phyloP scores from a whole-genome alignment of 257 asterid species.

The Primulina huaijiensis region DNA sequence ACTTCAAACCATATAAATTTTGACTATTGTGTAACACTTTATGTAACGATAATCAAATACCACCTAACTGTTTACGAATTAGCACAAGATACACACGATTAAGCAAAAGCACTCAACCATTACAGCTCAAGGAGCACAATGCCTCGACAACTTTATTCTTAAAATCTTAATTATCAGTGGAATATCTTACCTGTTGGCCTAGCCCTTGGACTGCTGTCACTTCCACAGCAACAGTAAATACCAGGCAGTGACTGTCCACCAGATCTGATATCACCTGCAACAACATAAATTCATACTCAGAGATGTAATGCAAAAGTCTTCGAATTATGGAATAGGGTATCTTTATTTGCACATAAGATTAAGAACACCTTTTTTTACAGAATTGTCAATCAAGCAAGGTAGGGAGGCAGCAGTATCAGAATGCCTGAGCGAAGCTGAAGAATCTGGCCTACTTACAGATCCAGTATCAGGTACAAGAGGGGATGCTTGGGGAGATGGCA shows the following conservation, averaged over 20 bases:
- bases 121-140: conserved; percentile 4
- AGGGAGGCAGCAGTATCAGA: conserved; percentile 43
- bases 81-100: no score
- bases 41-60: no score
- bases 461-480: conserved; percentile 53
- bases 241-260: conserved; percentile 45
- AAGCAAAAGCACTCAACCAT: no score
- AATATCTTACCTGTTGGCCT: conserved; percentile 45
- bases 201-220: conserved; percentile 58
- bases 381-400: conserved; percentile 62
- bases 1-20: no score
- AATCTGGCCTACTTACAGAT: conserved; percentile 37
- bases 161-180: conserved; percentile 2
- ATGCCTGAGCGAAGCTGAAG: conserved; percentile 38
- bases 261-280: conserved; percentile 48
- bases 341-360: conserved; percentile 6
- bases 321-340: conserved; percentile 10
- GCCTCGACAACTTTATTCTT: conserved; percentile 2
- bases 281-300: conserved; percentile 21
- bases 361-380: conserved; percentile 47
- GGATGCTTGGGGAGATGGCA: conserved; percentile 47
- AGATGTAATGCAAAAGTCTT: conserved; percentile 5
- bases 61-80: no score
- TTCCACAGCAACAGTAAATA: conserved; percentile 46
- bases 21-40: no score